These are phyloP conservation scores for Zymoseptoria ardabiliae DNA, from an alignment of 2,329 filamentous ascomycete genomes.

Conservation along the genomic window DNA sequence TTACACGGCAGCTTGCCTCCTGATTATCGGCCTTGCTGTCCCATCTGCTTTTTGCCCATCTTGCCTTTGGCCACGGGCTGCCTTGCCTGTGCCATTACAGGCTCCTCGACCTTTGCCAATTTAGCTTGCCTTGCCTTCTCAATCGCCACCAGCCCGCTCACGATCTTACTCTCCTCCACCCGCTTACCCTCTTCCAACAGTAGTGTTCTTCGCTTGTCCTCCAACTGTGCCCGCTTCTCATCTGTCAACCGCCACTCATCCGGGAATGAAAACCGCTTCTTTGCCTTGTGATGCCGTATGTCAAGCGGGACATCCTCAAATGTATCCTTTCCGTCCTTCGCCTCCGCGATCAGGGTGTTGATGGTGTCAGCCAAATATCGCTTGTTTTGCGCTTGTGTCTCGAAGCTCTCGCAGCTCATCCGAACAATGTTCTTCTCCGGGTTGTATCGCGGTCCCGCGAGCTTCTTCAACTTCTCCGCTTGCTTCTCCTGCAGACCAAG, in stretches of 20 bases:
- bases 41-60: conserved; percentile 25
- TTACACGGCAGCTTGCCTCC: neutral
- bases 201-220: conserved; percentile 49
- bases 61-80: conserved; percentile 23
- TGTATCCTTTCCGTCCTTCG: conserved; percentile 65
- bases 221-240: conserved; percentile 58
- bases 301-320: conserved; percentile 89
- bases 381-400: conserved; percentile 92
- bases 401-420: conserved; percentile 79
- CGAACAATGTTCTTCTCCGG: conserved; percentile 72
- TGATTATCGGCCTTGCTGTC: conserved; percentile 11
- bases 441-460: conserved; percentile 80
- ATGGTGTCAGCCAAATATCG: conserved; percentile 80
- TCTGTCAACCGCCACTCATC: conserved; percentile 73
- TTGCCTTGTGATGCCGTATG: conserved; percentile 71
- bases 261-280: conserved; percentile 65
- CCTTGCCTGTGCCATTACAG: conserved; percentile 27
- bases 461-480: conserved; percentile 74
- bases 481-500: conserved; percentile 58
- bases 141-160: conserved; percentile 24
- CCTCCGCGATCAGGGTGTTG: conserved; percentile 63
- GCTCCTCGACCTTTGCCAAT: conserved; percentile 20
- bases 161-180: conserved; percentile 42
- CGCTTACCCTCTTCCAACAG: conserved; percentile 49
- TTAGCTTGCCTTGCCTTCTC: conserved; percentile 22